A percentile compares a stretch with the other conserved stretches of the same genome.
phyloP scores from a whole-genome alignment of 2,329 filamentous ascomycete genomes.

The Huntiella savannae region DNA sequence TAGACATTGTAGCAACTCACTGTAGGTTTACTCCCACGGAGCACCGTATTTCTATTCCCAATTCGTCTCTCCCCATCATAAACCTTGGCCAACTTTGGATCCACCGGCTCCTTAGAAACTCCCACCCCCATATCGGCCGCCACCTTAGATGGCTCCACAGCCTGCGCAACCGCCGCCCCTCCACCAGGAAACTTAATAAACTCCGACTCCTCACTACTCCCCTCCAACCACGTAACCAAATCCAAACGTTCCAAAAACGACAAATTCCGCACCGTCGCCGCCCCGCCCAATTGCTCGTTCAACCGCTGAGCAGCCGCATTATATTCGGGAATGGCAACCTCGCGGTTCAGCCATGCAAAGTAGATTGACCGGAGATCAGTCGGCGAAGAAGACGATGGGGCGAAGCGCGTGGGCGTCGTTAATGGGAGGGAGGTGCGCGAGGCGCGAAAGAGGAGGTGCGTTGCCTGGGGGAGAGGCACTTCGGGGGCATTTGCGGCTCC shows the following conservation, averaged over 20 bases:
- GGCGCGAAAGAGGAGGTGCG: slow-evolving; percentile 54
- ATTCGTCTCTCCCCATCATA: slow-evolving; percentile 82
- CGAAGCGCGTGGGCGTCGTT: slow-evolving; percentile 61
- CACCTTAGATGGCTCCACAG: slow-evolving; percentile 24
- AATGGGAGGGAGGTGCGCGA: slow-evolving; percentile 46
- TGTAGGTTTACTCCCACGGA: slow-evolving; percentile 74
- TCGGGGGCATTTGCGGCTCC: slow-evolving; percentile 42
- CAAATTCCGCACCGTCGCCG: slow-evolving; percentile 60
- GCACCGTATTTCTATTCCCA: slow-evolving; percentile 76
- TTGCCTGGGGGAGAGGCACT: slow-evolving; percentile 53
- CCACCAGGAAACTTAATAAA: slow-evolving; percentile 65
- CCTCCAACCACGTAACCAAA: slow-evolving; percentile 82
- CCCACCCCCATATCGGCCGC: slow-evolving; percentile 27
- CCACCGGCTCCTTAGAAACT: slow-evolving; percentile 40
- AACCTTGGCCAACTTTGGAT: slow-evolving; percentile 69
- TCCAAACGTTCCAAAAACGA: slow-evolving; percentile 84
- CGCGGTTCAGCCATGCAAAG: slow-evolving; percentile 89
- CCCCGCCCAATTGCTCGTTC: slow-evolving; percentile 53
- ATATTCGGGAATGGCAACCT: slow-evolving; percentile 77
- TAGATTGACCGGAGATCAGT: slow-evolving; percentile 88
- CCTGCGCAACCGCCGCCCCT: slow-evolving; percentile 27
- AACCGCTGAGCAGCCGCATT: slow-evolving; percentile 65
- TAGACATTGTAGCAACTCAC: slow-evolving; percentile 29
- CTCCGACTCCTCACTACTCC: slow-evolving; percentile 75
- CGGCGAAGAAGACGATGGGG: slow-evolving; percentile 19